Percentiles rank a stretch among this genome's conserved stretches.
Conservation (phyloP, 1,284 basidiomycete species). For the Tremellales sp. region DNA sequence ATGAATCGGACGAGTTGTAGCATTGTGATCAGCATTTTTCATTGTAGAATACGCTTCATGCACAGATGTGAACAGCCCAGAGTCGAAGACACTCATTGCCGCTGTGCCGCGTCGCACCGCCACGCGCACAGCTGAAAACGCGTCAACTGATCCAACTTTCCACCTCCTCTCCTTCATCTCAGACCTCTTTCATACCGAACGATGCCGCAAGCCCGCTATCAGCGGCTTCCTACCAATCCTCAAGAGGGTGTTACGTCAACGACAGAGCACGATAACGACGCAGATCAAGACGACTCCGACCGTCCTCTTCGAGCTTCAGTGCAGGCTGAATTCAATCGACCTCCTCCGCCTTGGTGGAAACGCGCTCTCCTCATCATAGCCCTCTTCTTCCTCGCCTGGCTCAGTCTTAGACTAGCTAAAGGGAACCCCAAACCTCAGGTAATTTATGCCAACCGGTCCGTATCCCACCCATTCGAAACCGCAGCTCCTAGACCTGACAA, state of each 20-base stretch:
- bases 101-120: neutral
- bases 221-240: neutral
- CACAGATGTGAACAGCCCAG: neutral
- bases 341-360: constrained; percentile 43
- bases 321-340: constrained; percentile 41
- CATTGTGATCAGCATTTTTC: too few relatives aligned
- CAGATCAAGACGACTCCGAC: neutral
- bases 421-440: constrained; percentile 30
- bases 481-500: neutral
- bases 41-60: neutral
- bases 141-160: neutral
- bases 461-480: neutral
- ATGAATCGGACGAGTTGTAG: too few relatives aligned
- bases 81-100: neutral
- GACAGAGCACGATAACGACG: neutral
- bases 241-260: neutral
- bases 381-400: constrained; percentile 37
- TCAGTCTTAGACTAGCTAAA: constrained; percentile 21
- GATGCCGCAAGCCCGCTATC: neutral
- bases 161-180: neutral
- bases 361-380: constrained; percentile 28
- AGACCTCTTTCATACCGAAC: too few relatives aligned
- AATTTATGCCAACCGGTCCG: constrained; percentile 47
- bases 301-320: constrained; percentile 24
- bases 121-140: neutral